phyloP scores from a whole-genome alignment of 2,329 filamentous ascomycete genomes.

The Diaporthe australafricana region DNA sequence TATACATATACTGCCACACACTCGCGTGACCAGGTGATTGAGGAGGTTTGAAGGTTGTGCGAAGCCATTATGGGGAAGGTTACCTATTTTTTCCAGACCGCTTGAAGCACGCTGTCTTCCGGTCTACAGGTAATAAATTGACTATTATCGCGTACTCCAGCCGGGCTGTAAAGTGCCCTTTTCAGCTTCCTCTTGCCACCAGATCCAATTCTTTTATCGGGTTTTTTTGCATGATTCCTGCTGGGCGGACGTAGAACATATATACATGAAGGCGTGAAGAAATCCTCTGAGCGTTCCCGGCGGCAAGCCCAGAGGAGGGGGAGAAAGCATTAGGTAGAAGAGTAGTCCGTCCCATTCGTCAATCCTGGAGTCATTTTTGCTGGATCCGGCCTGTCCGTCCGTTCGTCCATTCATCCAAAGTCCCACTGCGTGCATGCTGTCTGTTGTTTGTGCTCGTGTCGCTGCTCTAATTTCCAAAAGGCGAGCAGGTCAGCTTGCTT shows the following conservation, averaged over 20 bases:
- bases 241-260: constrained; percentile 10
- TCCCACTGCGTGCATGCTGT: background rate
- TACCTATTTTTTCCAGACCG: background rate
- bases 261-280: constrained; percentile 13
- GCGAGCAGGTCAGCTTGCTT: background rate
- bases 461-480: background rate
- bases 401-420: background rate
- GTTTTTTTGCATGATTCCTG: background rate
- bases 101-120: background rate
- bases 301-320: background rate
- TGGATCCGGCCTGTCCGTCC: background rate
- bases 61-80: background rate
- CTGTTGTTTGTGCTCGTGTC: background rate
- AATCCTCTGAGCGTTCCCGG: background rate
- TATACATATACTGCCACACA: background rate
- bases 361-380: background rate
- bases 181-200: background rate
- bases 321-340: constrained; percentile 12
- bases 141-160: background rate
- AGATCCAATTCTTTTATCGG: background rate
- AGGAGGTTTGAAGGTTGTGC: too few relatives aligned
- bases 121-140: background rate
- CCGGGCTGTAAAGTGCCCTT: background rate
- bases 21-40: background rate
- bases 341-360: constrained; percentile 8